Percentiles rank a stretch among this genome's conserved stretches.
These are phyloP conservation scores for Pelargonium fulgidum DNA, from an alignment of 441 rosid species.

Conservation along the genomic window DNA sequence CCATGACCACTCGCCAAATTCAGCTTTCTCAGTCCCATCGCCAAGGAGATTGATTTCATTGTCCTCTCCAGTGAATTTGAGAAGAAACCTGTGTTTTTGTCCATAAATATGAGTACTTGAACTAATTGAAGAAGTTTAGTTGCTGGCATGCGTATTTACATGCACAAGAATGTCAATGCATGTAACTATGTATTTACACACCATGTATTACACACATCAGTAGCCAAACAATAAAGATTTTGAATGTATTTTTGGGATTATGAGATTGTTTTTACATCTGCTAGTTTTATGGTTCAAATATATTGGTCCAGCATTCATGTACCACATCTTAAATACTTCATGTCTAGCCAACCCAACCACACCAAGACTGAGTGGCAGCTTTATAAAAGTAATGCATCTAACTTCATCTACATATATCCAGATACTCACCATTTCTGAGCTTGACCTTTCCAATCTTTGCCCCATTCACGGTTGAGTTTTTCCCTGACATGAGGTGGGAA, in stretches of 20 bases:
- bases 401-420: background rate
- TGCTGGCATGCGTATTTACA: background rate
- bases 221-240: too few species aligned
- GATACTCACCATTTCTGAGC: constrained; percentile 56
- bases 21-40: constrained; percentile 58
- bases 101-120: background rate
- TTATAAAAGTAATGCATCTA: background rate
- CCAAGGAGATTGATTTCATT: constrained; percentile 63
- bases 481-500: constrained; percentile 44
- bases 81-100: constrained; percentile 47
- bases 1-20: constrained; percentile 63
- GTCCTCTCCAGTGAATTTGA: constrained; percentile 54
- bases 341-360: background rate
- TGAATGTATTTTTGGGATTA: background rate
- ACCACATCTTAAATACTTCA: background rate
- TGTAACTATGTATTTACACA: too few species aligned
- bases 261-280: background rate
- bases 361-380: background rate
- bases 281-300: background rate
- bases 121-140: too few species aligned
- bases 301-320: background rate
- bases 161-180: background rate
- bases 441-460: constrained; percentile 62
- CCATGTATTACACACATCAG: too few species aligned
- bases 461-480: constrained; percentile 51